Percentiles rank a stretch among this genome's conserved stretches.
Evolutionary conservation across 164 flowering plant species (phyloP).

Genomic region (Nymphaea colorata): DNA sequence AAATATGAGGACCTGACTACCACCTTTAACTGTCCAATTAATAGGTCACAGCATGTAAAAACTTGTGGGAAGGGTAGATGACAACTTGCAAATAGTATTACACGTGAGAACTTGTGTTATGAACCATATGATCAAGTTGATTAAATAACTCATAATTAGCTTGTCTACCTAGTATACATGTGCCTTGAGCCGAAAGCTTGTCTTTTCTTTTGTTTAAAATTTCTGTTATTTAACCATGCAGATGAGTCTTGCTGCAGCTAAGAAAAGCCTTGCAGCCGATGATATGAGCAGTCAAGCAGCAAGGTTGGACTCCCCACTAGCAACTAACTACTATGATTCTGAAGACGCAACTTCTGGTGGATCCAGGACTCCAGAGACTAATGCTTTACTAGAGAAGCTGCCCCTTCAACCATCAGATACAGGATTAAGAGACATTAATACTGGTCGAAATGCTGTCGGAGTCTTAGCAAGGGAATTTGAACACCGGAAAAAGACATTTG

Average conservation of each 20-base stretch:
- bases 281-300: conserved; percentile 26
- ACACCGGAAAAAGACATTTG: conserved; percentile 43
- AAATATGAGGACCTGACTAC: no score
- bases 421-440: conserved; percentile 27
- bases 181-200: no score
- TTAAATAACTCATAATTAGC: no score
- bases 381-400: conserved; percentile 28
- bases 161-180: no score
- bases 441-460: conserved; percentile 22
- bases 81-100: no score
- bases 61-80: no score
- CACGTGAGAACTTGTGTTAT: no score
- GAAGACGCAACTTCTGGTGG: conserved; percentile 45
- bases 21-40: no score
- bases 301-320: conserved; percentile 31
- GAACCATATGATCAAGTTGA: no score
- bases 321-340: conserved; percentile 43
- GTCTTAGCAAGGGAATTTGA: conserved; percentile 63
- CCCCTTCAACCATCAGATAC: conserved; percentile 14
- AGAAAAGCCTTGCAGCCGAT: conserved; percentile 41
- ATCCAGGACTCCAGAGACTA: conserved; percentile 38
- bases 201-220: no score
- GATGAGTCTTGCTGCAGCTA: conserved; percentile 71
- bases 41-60: no score
- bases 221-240: conserved; percentile 16